Evolutionary conservation across 2,329 filamentous ascomycete species (phyloP), one percentile per base, ranked within the genome.

Genomic region (Aspergillus sp.): DNA sequence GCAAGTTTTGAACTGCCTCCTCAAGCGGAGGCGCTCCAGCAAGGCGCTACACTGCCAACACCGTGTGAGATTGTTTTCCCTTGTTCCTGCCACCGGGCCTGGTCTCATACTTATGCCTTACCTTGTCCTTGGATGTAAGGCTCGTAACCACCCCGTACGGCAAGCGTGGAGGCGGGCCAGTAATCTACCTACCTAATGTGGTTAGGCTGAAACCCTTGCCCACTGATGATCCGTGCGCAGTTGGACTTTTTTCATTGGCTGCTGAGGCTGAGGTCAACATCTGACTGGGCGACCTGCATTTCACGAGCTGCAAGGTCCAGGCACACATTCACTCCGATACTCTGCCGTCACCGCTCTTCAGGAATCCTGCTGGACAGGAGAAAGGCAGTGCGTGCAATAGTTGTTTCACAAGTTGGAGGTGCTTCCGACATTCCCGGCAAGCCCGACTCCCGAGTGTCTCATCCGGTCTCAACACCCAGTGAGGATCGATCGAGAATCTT

Each of bases 251-350:
- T 2, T 30, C 3, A 54, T 47, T 54, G 51, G 51, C 15, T 33
- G 27, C 3, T 12, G 8, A n/a, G 27, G 37, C 17, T 34, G 30
- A 49, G 46, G 51, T 53, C 51, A 44, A 41, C 51, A 53, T 34
- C 41, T 40, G 50, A 52, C 40, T 5, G 30, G 37, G 34, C 48
- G 19, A 30, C 33, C 33, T 37, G 42, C 40, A 19, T 13, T 33
- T 13, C 40, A 54, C 15, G 20, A 47, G 30, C 51, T 54, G 51
- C 51, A 47, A 54, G 51, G 51, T 39, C 46, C 51, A 54, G 34
- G 44, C 46, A 54, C 34, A 55, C n/a, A 8, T 34, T 27, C 53
- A 42, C 34, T 50, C 37, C 37, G 27, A 48, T 37, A 37, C 30
- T 30, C 27, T 30, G 45, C 49, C 45, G 39, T 20, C 49, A 41